Base-by-base conservation (phyloP, 225 moss, liverwort and hornwort species). In the Lunularia cruciata region DNA sequence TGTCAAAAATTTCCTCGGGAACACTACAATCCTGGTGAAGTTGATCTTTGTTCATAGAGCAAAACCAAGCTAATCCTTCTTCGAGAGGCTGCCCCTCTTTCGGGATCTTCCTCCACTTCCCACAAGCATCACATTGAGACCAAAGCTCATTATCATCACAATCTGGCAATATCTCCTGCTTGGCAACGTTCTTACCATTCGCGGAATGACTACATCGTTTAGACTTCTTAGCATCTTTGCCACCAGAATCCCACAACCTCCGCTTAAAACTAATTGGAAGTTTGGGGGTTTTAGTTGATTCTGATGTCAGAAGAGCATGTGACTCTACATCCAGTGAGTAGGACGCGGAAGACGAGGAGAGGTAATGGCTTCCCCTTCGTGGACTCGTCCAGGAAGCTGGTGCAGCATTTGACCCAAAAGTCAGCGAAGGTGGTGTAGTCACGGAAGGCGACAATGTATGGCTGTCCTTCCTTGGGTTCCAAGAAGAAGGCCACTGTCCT, bases 71-170 rank as follows among this genome's bases (percentile, higher is more conserved):
- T 19, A 90, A 63, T 15, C 87, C 86, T 51, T 87, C 83, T 60
- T 87, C 85, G 2, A 80, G 84, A 71, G 78, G 75, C 33, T 48
- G 48, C 58, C 80, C 80, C 48, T 71, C 90, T 52, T 69, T 62
- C 54, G 90, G 89, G 28, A 96, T 72, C 80, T 90, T 96, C 58
- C 95, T 86, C 95, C 95, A 96, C 83, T 96, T 96, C 49, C 86
- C 88, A 64, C 95, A 96, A 51, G 92, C 87, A 73, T 96, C 95
- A 79, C 95, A 96, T 76, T 92, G 95, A 49, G 83, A 88, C 95
- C 95, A 96, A 46, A 70, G 75, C 38, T 90, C 89, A 74, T 96
- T 83, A 22, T 72, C 51, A 72, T 67, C 82, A 68, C 73, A 18
- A 54, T 78, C 37, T 39, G 38, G 51, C 8, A 39, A 45, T 57